These are phyloP conservation scores for Ogataea henricii DNA, from an alignment of 805 yeast genomes.

Conservation along the genomic window DNA sequence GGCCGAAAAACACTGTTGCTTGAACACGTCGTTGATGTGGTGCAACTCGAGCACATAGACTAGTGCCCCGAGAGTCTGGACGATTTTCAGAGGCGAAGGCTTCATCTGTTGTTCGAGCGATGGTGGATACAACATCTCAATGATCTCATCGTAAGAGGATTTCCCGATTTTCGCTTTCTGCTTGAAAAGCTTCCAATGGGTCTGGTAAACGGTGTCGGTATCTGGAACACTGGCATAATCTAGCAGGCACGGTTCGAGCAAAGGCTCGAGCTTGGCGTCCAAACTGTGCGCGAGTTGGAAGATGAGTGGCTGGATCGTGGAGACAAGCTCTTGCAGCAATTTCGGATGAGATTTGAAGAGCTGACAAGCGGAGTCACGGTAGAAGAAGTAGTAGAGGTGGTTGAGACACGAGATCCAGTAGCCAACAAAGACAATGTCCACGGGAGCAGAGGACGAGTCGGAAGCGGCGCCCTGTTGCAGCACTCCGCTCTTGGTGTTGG, in stretches of 20 bases:
- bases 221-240: slow-evolving; percentile 85
- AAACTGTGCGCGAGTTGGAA: slow-evolving; percentile 69
- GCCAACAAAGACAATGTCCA: slow-evolving; percentile 71
- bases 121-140: slow-evolving; percentile 82
- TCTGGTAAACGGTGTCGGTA: slow-evolving; percentile 73
- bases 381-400: slow-evolving; percentile 73
- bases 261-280: slow-evolving; percentile 55
- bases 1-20: slow-evolving; percentile 74
- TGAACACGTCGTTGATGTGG: slow-evolving; percentile 74
- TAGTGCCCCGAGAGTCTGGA: slow-evolving; percentile 87
- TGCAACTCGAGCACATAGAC: slow-evolving; percentile 82
- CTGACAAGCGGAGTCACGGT: slow-evolving; percentile 57
- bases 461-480: slow-evolving; percentile 31
- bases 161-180: slow-evolving; percentile 38
- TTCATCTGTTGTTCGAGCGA: slow-evolving; percentile 73
- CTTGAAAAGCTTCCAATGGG: slow-evolving; percentile 58
- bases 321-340: slow-evolving; percentile 59
- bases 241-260: slow-evolving; percentile 67
- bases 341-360: slow-evolving; percentile 57
- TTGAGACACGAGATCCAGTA: slow-evolving; percentile 88
- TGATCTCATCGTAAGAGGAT: slow-evolving; percentile 70
- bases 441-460: slow-evolving; percentile 32
- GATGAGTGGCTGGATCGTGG: slow-evolving; percentile 58
- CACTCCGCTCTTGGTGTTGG: slow-evolving; percentile 62
- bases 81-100: slow-evolving; percentile 85